phyloP scores from a whole-genome alignment of 345 rosid genomes.

The Ceriops decandra region DNA sequence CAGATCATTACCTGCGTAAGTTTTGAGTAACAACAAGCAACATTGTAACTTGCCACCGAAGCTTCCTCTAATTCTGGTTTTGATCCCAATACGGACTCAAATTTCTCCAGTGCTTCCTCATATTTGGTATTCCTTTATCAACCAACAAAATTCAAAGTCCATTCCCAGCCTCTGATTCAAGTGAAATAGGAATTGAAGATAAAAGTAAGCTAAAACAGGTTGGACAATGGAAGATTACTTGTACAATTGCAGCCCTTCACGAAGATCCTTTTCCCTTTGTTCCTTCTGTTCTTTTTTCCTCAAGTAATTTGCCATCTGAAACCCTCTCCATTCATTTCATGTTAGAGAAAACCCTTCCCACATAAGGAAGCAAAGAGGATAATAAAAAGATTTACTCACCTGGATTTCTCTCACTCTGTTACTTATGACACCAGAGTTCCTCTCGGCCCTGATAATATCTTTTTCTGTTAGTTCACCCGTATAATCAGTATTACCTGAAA shows the following conservation, averaged over 20 bases:
- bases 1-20: conserved; percentile 62
- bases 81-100: conserved; percentile 92
- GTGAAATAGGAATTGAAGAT: neutral
- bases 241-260: conserved; percentile 74
- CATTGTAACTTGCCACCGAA: conserved; percentile 85
- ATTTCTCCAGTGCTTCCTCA: conserved; percentile 79
- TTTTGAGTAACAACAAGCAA: conserved; percentile 90
- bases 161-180: neutral
- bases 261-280: conserved; percentile 69
- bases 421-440: conserved; percentile 86
- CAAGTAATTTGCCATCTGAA: conserved; percentile 76
- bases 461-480: conserved; percentile 77
- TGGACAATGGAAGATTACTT: conserved; percentile 34
- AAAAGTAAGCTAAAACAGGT: neutral
- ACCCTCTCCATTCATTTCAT: conserved; percentile 14
- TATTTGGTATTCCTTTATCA: conserved; percentile 60
- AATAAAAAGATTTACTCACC: conserved; percentile 36
- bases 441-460: conserved; percentile 91
- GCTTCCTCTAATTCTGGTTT: conserved; percentile 73
- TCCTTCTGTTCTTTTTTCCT: conserved; percentile 74
- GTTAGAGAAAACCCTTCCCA: neutral
- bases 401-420: conserved; percentile 84
- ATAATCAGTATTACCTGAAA: conserved; percentile 62
- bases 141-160: neutral
- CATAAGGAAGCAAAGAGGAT: neutral